These are phyloP conservation scores for Vitis cinerea DNA, from an alignment of 164 flowering plant species.

Conservation along the genomic window DNA sequence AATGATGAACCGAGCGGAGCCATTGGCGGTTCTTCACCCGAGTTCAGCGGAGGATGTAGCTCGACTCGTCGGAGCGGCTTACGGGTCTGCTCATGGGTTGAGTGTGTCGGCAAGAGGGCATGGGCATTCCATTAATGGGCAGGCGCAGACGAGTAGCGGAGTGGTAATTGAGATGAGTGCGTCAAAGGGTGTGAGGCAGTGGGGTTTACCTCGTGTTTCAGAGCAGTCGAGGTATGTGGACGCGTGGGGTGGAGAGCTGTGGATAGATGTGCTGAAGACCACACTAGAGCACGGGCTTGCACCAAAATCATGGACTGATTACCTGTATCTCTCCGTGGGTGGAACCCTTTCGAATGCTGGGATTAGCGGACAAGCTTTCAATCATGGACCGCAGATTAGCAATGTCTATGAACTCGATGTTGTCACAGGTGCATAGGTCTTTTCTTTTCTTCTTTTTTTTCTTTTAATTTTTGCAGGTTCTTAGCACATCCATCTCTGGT, in stretches of 20 bases:
- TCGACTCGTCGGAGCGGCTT: conserved; percentile 42
- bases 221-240: conserved; percentile 55
- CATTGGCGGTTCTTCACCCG: conserved; percentile 74
- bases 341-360: conserved; percentile 97
- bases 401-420: conserved; percentile 87
- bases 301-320: conserved; percentile 97
- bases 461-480: not conserved
- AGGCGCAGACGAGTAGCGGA: conserved; percentile 66
- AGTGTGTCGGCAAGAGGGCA: conserved; percentile 85
- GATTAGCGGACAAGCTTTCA: conserved; percentile 94
- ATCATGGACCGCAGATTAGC: conserved; percentile 93
- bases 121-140: conserved; percentile 94
- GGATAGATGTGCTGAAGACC: conserved; percentile 76
- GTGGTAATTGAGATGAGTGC: conserved; percentile 73
- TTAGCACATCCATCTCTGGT: not conserved
- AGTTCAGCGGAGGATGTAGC: conserved; percentile 57
- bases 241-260: conserved; percentile 95
- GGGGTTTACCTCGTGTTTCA: conserved; percentile 19
- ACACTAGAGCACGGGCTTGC: conserved; percentile 71
- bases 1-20: conserved; percentile 34
- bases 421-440: conserved; percentile 63
- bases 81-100: conserved; percentile 42
- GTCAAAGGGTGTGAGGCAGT: conserved; percentile 3
- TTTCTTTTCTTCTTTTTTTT: not conserved
- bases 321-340: conserved; percentile 85